Evolutionary conservation across 2,329 filamentous ascomycete genomes (phyloP).

Genomic region (Colletotrichum godetiae): DNA sequence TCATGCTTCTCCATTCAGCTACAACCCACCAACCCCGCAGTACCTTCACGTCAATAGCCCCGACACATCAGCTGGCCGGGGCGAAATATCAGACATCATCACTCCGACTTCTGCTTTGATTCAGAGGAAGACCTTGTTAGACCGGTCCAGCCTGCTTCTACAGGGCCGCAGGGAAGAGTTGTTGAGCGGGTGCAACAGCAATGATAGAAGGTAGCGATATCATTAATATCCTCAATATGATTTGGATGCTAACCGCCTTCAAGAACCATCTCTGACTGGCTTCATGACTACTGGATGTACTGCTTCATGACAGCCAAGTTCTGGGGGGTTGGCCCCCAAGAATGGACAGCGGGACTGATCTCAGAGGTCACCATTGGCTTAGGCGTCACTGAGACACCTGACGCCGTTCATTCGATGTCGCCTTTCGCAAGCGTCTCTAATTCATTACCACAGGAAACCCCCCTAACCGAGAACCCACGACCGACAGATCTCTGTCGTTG

Average conservation of each 20-base stretch:
- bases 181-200: slow-evolving; percentile 10
- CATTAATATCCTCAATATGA: accelerated
- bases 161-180: slow-evolving; percentile 33
- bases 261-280: slow-evolving; percentile 28
- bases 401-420: background rate
- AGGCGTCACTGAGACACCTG: background rate
- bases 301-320: slow-evolving; percentile 40
- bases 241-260: background rate
- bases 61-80: background rate
- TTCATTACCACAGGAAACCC: background rate
- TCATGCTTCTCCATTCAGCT: background rate
- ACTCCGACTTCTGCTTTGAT: slow-evolving; percentile 34
- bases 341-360: slow-evolving; percentile 32
- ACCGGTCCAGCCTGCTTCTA: slow-evolving; percentile 35
- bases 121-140: slow-evolving; percentile 8
- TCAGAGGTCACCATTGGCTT: background rate
- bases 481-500: slow-evolving; percentile 32
- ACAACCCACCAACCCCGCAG: background rate
- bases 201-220: slow-evolving; percentile 24
- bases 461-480: slow-evolving; percentile 30
- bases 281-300: slow-evolving; percentile 41
- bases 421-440: background rate
- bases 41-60: slow-evolving; percentile 14
- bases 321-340: slow-evolving; percentile 39
- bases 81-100: accelerated